These are phyloP conservation scores for Sclerotiophoma versabilis DNA, from an alignment of 2,329 filamentous ascomycete genomes.

Conservation along the genomic window DNA sequence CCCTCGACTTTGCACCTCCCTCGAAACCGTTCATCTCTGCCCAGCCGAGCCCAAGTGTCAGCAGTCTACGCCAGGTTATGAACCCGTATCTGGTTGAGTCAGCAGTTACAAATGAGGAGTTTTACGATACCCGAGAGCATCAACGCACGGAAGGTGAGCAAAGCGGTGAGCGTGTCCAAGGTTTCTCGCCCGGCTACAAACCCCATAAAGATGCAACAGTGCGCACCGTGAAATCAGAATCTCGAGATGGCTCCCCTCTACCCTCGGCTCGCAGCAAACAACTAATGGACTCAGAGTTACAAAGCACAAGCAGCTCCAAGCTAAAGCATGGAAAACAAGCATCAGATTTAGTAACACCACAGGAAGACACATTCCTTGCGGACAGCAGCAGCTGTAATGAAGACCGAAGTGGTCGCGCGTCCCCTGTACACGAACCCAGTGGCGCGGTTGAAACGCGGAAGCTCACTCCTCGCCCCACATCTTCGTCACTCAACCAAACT, in stretches of 20 bases:
- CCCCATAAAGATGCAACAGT: conserved; percentile 76
- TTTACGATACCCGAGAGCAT: conserved; percentile 40
- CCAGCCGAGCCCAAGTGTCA: conserved; percentile 64
- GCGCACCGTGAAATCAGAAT: conserved; percentile 64
- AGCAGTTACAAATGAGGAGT: conserved; percentile 30
- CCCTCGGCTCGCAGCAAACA: conserved; percentile 37
- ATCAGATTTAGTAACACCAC: conserved; percentile 27
- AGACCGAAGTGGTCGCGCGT: conserved; percentile 49
- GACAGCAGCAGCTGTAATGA: conserved; percentile 62
- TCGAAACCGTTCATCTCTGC: conserved; percentile 35
- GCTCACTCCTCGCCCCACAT: conserved; percentile 40
- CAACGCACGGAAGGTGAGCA: conserved; percentile 31
- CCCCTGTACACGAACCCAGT: conserved; percentile 37
- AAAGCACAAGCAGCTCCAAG: conserved; percentile 44
- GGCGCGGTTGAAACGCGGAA: conserved; percentile 39
- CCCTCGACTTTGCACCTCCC: conserved; percentile 51
- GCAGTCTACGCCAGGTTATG: conserved; percentile 86
- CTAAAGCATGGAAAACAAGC: conserved; percentile 42
- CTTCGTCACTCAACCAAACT: conserved; percentile 30
- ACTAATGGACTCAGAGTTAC: conserved; percentile 30
- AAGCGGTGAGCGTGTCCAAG: conserved; percentile 56
- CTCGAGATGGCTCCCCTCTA: conserved; percentile 40
- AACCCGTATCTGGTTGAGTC: conserved; percentile 72
- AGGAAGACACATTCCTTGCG: conserved; percentile 59
- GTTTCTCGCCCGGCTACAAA: conserved; percentile 79